Conservation (phyloP, 148 eudicot genomes). For the Spergularia marina region DNA sequence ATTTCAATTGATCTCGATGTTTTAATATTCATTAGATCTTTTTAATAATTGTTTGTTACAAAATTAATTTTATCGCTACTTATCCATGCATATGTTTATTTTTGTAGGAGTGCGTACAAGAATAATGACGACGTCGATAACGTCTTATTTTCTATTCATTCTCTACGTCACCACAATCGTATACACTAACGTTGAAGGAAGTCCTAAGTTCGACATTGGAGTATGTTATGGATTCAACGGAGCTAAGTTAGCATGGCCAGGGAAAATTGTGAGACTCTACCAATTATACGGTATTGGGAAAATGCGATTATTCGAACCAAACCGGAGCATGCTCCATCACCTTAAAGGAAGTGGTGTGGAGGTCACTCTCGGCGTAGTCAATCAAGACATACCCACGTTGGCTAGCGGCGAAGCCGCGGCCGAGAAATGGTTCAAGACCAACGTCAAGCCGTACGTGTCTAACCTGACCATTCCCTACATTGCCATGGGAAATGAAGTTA, state of each 20-base stretch:
- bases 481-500: slow-evolving; percentile 6
- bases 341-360: neutral
- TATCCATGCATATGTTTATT: too few relatives aligned
- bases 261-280: neutral
- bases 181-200: too few relatives aligned
- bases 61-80: too few relatives aligned
- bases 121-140: too few relatives aligned
- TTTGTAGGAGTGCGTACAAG: too few relatives aligned
- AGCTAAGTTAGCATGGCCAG: neutral
- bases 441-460: neutral
- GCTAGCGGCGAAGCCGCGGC: neutral
- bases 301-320: slow-evolving; percentile 8
- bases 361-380: neutral
- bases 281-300: neutral
- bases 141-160: too few relatives aligned
- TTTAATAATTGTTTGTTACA: too few relatives aligned
- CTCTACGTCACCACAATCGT: too few relatives aligned
- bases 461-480: neutral
- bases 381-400: neutral
- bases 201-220: neutral
- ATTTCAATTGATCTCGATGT: too few relatives aligned
- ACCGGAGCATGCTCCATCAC: neutral
- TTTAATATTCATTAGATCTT: too few relatives aligned
- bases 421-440: neutral
- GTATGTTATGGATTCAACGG: slow-evolving; percentile 5